Base-by-base conservation (phyloP, 2,329 filamentous ascomycete genomes). In the Monilinia fructigena region DNA sequence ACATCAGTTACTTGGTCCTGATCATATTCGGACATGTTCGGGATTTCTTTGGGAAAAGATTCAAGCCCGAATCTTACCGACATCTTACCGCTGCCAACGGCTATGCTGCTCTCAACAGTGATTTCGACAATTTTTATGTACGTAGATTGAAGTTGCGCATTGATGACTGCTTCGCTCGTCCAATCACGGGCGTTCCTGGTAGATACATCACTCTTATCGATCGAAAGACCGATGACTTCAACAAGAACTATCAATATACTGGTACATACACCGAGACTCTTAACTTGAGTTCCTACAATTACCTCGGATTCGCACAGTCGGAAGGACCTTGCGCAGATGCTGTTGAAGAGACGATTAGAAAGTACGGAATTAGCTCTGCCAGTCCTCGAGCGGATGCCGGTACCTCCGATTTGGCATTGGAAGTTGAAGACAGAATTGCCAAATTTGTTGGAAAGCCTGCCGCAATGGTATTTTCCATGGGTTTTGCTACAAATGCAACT, bases 241-340 rank as follows among this genome's bases (percentile, higher is more conserved):
- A 99, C 80, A 85, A 89, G 75, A 89, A 90, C 67, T 99, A 97
- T 82, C 86, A 91, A 76, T 88, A 93, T 78, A 93, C 91, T 1
- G 95, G 95, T 67, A 96, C 92, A 58, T 89, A 87, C 67, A 98
- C 94, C 1, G 92, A 99, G 79, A 98, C 95, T 0, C 82, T 99
- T 74, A 99, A 99, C 80, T 90, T 99, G 89, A 97, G 94, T 81
- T 99, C 95, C 1, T 99, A 99, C 85, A 99, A 99, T 80, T 99
- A 99, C 77, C 90, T 99, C 31, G 95, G 95, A 54, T 99, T 99
- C 75, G 95, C 95, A 62, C 95, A 99, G 78, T 97, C 95, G 0
- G 93, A 98, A 72, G 95, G 95, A 14, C 94, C 95, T 52, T 99
- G 95, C 76, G 95, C 95, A 56, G 94, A 98, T 77, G 89, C 91